Evolutionary conservation across 2,329 filamentous ascomycete species (phyloP).

Genomic region (Claviceps africana): DNA sequence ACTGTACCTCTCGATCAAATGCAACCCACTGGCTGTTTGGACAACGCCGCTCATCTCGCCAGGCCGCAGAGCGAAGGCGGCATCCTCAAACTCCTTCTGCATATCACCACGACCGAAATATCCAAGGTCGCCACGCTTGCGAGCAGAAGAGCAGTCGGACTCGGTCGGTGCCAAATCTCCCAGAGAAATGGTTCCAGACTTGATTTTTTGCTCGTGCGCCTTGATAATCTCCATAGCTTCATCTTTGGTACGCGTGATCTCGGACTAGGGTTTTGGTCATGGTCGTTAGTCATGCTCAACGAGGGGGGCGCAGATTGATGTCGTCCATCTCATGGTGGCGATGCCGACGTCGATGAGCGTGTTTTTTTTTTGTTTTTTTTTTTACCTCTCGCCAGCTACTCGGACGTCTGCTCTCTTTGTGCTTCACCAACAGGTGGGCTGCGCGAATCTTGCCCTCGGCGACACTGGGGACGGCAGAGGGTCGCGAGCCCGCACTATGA

Average conservation of each 20-base stretch:
- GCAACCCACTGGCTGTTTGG: slow-evolving; percentile 84
- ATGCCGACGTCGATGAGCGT: too few species aligned
- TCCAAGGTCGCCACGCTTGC: slow-evolving; percentile 86
- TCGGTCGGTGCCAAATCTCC: slow-evolving; percentile 78
- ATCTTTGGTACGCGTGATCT: slow-evolving; percentile 79
- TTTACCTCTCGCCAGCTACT: slow-evolving; percentile 75
- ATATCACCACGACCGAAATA: slow-evolving; percentile 92
- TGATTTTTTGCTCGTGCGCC: slow-evolving; percentile 63
- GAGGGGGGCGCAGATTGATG: too few species aligned
- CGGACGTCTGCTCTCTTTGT: slow-evolving; percentile 72
- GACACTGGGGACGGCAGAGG: slow-evolving; percentile 24
- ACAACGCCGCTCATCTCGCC: slow-evolving; percentile 79
- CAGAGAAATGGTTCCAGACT: slow-evolving; percentile 50
- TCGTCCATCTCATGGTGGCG: not conserved
- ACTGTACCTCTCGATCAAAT: slow-evolving; percentile 81
- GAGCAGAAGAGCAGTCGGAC: slow-evolving; percentile 89
- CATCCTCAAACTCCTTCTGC: slow-evolving; percentile 98
- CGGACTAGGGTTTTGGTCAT: slow-evolving; percentile 29
- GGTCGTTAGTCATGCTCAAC: not conserved
- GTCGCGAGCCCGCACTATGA: slow-evolving; percentile 47
- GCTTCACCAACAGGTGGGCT: slow-evolving; percentile 88
- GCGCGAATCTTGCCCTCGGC: slow-evolving; percentile 78
- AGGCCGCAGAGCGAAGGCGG: slow-evolving; percentile 76
- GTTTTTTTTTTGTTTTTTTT: too few species aligned
- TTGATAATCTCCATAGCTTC: slow-evolving; percentile 70